Evolutionary conservation across 768 basidiomycete genomes (phyloP).

Genomic region (Leccinum obscurum): DNA sequence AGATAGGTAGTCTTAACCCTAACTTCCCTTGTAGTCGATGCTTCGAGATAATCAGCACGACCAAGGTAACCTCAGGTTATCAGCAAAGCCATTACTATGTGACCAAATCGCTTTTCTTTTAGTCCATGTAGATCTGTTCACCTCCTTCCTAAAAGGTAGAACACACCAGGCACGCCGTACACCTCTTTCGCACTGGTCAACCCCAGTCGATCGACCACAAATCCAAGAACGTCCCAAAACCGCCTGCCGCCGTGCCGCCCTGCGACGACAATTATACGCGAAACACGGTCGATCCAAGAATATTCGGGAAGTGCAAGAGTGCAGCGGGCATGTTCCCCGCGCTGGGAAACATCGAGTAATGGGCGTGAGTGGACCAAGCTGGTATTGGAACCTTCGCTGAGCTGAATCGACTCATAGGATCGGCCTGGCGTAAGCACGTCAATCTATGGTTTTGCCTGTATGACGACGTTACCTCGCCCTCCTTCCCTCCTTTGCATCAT

Average conservation of each 20-base stretch:
- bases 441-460: background rate
- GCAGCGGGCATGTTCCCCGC: background rate
- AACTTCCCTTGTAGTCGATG: too few species aligned
- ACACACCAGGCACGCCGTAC: slow-evolving; percentile 67
- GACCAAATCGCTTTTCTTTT: too few species aligned
- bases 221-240: slow-evolving; percentile 45
- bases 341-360: background rate
- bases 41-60: too few species aligned
- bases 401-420: background rate
- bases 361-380: background rate
- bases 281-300: slow-evolving; percentile 59
- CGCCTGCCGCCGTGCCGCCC: slow-evolving; percentile 48
- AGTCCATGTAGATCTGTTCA: too few species aligned
- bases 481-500: background rate
- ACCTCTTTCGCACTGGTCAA: slow-evolving; percentile 68
- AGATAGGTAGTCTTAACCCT: too few species aligned
- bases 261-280: slow-evolving; percentile 51
- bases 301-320: slow-evolving; percentile 66
- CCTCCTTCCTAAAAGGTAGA: slow-evolving; percentile 15
- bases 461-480: background rate
- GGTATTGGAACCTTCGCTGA: too few species aligned
- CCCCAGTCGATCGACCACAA: slow-evolving; percentile 68
- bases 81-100: too few species aligned
- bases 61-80: too few species aligned
- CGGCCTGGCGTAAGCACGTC: background rate